These are phyloP conservation scores for Geranium brycei DNA, from an alignment of 345 rosid genomes.

Conservation along the genomic window DNA sequence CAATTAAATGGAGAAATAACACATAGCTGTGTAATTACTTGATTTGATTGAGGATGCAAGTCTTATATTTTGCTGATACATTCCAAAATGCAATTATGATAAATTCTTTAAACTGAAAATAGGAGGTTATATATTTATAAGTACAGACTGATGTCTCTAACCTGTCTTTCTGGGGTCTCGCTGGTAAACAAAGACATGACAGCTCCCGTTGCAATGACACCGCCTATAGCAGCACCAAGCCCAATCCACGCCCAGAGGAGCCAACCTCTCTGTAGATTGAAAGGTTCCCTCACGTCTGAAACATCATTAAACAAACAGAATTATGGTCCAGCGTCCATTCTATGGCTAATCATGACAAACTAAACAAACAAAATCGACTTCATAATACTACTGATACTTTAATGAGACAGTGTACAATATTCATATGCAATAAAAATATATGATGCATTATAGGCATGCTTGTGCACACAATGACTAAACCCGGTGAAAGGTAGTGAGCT, in stretches of 20 bases:
- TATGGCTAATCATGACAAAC: too few relatives aligned
- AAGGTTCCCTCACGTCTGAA: slow-evolving; percentile 63
- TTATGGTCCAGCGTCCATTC: too few relatives aligned
- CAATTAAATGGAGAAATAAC: too few relatives aligned
- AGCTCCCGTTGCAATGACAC: slow-evolving; percentile 32
- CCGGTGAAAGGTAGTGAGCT: too few relatives aligned
- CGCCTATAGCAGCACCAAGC: slow-evolving; percentile 37
- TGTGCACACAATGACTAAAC: too few relatives aligned
- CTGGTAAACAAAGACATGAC: slow-evolving; percentile 36
- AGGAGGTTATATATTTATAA: not conserved
- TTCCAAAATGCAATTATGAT: too few relatives aligned
- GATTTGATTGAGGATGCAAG: not conserved
- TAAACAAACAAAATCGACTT: too few relatives aligned
- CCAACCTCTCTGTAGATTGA: slow-evolving; percentile 51
- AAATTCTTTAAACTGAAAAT: too few relatives aligned
- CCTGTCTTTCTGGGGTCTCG: slow-evolving; percentile 53
- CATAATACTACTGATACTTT: too few relatives aligned
- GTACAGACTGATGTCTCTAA: slow-evolving; percentile 20
- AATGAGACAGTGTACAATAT: not conserved
- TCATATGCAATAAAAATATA: too few relatives aligned
- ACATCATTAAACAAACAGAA: not conserved
- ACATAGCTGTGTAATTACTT: not conserved
- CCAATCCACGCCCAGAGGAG: slow-evolving; percentile 55
- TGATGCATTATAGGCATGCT: too few relatives aligned
- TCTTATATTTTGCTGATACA: too few relatives aligned